These are phyloP conservation scores for Mitragyna speciosa DNA, from an alignment of 257 asterid species.

Conservation along the genomic window DNA sequence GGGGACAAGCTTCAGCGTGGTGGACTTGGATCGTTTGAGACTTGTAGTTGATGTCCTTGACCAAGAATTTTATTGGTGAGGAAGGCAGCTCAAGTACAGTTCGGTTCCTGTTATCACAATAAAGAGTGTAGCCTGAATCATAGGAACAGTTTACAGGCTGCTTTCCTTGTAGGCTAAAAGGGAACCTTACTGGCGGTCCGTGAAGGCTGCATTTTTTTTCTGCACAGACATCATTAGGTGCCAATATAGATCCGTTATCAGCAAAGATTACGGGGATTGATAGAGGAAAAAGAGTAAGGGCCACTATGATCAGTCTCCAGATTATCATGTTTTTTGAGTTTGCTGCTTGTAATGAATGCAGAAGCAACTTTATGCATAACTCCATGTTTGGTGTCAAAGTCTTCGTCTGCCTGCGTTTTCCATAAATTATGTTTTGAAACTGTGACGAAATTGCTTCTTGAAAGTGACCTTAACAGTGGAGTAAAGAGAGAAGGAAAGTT, in stretches of 20 bases:
- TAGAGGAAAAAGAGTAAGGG: not conserved
- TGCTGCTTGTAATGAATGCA: not conserved
- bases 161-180: slow-evolving; percentile 4
- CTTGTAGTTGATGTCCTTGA: not conserved
- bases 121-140: slow-evolving; percentile 5
- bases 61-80: not conserved
- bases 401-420: not conserved
- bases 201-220: not conserved
- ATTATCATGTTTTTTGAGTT: not conserved
- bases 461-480: not conserved
- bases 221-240: not conserved
- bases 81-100: slow-evolving; percentile 10
- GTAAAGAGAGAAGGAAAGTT: too few species aligned
- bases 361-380: not conserved
- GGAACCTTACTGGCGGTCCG: slow-evolving; percentile 14
- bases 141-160: slow-evolving; percentile 16
- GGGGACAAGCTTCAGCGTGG: not conserved
- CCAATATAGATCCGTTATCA: not conserved
- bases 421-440: not conserved
- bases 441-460: not conserved
- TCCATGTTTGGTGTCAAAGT: too few species aligned
- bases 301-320: not conserved
- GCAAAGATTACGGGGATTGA: not conserved
- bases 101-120: not conserved
- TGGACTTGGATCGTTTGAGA: not conserved